Conservation (phyloP, 495 filamentous ascomycete species). For the Aspergillus cavernicola region DNA sequence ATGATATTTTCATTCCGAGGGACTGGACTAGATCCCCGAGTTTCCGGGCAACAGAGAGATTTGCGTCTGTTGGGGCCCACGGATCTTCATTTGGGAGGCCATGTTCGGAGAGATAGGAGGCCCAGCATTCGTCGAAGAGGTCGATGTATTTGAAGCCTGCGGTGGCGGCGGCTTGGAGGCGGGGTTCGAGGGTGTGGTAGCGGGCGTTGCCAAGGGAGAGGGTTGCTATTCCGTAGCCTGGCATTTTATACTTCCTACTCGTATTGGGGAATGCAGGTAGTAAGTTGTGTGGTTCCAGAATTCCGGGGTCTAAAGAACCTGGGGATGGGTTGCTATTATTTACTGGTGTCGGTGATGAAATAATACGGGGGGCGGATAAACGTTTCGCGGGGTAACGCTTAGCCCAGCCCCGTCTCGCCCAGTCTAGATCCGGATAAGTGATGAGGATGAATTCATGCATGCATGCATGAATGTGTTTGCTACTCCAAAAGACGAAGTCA, state of each 20-base stretch:
- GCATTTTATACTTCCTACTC: not conserved
- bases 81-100: conserved; percentile 20
- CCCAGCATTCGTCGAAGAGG: conserved; percentile 39
- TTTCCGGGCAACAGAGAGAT: conserved; percentile 25
- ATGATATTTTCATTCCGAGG: conserved; percentile 29
- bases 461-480: too few relatives aligned
- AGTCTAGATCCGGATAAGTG: not conserved
- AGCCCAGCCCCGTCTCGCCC: not conserved
- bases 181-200: conserved; percentile 24
- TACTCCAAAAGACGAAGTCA: too few relatives aligned
- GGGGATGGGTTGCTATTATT: too few relatives aligned
- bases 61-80: conserved; percentile 29
- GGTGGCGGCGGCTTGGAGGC: conserved; percentile 28
- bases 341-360: too few relatives aligned
- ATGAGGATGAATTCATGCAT: too few relatives aligned
- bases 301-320: too few relatives aligned
- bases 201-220: conserved; percentile 32
- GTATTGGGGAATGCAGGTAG: conserved; percentile 17
- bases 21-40: conserved; percentile 27
- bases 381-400: conserved; percentile 5
- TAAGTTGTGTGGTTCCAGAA: too few relatives aligned
- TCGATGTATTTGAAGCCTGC: conserved; percentile 33
- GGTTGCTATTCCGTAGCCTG: conserved; percentile 26
- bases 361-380: conserved; percentile 6
- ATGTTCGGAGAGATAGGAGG: conserved; percentile 29